Conservation (phyloP, 371 early-diverging fungal genomes). For the Smittium mucronatum region DNA sequence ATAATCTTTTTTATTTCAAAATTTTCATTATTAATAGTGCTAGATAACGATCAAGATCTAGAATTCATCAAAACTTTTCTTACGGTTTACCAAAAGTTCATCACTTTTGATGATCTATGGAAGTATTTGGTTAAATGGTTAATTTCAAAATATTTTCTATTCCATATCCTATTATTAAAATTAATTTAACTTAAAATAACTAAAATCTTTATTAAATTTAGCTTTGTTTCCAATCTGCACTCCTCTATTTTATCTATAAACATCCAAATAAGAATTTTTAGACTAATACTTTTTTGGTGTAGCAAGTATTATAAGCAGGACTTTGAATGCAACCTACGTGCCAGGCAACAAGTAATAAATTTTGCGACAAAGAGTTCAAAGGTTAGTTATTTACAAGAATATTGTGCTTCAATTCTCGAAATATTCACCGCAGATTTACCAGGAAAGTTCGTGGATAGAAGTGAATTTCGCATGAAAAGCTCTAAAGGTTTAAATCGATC, state of each 20-base stretch:
- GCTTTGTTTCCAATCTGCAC: background rate
- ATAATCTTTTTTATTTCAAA: background rate
- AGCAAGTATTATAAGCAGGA: slow-evolving; percentile 1
- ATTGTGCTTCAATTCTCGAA: background rate
- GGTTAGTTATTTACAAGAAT: background rate
- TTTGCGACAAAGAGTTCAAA: background rate
- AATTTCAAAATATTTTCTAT: background rate
- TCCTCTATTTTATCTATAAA: background rate
- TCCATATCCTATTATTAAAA: background rate
- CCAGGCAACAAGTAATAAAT: background rate
- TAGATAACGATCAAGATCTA: slow-evolving; percentile 2
- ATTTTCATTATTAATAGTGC: background rate
- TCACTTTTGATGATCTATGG: background rate
- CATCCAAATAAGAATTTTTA: background rate
- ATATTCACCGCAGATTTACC: background rate
- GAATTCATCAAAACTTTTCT: background rate
- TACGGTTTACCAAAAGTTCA: background rate
- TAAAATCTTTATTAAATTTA: background rate
- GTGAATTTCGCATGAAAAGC: background rate
- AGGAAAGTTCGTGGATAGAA: background rate
- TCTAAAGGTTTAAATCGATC: background rate
- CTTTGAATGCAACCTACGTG: background rate
- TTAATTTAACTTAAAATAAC: too few species aligned
- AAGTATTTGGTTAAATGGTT: slow-evolving; percentile 4
- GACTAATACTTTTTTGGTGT: background rate